Evolutionary conservation across 805 yeast genomes (phyloP).

Genomic region (Kregervanrija delftensis): DNA sequence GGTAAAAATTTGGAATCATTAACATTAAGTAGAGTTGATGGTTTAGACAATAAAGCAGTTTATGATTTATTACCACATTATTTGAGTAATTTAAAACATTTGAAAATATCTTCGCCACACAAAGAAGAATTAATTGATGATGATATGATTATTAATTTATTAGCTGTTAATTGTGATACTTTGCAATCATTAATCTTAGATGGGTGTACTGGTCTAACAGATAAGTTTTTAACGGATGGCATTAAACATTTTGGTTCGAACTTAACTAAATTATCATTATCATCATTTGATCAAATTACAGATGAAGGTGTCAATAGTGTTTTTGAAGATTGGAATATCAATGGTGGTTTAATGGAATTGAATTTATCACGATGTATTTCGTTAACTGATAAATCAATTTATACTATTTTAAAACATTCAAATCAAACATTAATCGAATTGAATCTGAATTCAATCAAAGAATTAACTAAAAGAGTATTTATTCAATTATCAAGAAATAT

Average conservation of each 20-base stretch:
- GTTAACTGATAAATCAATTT: slow-evolving; percentile 56
- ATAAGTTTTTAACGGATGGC: slow-evolving; percentile 51
- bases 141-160: slow-evolving; percentile 52
- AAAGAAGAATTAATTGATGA: slow-evolving; percentile 62
- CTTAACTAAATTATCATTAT: slow-evolving; percentile 53
- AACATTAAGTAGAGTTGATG: slow-evolving; percentile 65
- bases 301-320: slow-evolving; percentile 58
- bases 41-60: slow-evolving; percentile 48
- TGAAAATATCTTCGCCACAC: slow-evolving; percentile 66
- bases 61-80: slow-evolving; percentile 63
- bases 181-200: slow-evolving; percentile 54
- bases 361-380: slow-evolving; percentile 60
- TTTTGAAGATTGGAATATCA: slow-evolving; percentile 49
- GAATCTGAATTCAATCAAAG: slow-evolving; percentile 65
- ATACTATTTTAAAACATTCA: slow-evolving; percentile 56
- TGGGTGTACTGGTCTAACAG: slow-evolving; percentile 72
- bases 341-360: slow-evolving; percentile 53
- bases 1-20: slow-evolving; percentile 50
- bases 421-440: slow-evolving; percentile 60
- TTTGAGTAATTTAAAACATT: slow-evolving; percentile 42
- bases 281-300: slow-evolving; percentile 55
- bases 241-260: slow-evolving; percentile 49
- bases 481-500: slow-evolving; percentile 36
- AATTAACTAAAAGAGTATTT: slow-evolving; percentile 45
- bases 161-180: slow-evolving; percentile 57